Percentiles rank a stretch among this genome's conserved stretches.
phyloP scores from a whole-genome alignment of 1,284 basidiomycete species.

The Cutaneotrichosporon arboriforme region DNA sequence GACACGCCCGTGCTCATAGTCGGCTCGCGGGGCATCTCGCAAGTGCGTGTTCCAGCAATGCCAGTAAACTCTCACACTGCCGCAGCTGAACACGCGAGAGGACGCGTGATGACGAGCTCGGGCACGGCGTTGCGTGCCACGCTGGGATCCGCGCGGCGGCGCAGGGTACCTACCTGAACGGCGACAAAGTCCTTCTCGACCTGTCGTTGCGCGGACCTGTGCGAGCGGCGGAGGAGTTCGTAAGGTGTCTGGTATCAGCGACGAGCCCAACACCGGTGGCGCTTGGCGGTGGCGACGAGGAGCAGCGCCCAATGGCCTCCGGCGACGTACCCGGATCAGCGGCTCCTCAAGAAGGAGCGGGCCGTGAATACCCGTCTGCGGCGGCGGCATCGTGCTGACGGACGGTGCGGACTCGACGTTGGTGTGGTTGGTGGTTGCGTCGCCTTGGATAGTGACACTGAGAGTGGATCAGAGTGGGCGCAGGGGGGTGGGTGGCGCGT shows the following conservation, averaged over 20 bases:
- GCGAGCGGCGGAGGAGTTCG: constrained; percentile 46
- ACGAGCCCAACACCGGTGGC: not conserved
- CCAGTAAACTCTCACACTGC: too few species aligned
- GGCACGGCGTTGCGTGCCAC: too few species aligned
- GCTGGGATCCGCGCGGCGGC: not conserved
- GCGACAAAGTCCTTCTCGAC: constrained; percentile 47
- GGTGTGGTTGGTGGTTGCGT: too few species aligned
- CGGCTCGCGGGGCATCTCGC: too few species aligned
- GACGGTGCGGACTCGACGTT: too few species aligned
- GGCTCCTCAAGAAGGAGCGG: constrained; percentile 41
- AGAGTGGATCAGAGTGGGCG: too few species aligned
- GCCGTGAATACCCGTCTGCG: constrained; percentile 20
- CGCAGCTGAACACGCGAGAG: too few species aligned
- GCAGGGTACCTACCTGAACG: constrained; percentile 10
- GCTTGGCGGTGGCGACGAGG: not conserved
- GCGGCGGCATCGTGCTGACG: constrained; percentile 14
- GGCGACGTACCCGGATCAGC: constrained; percentile 36
- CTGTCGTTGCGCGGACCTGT: constrained; percentile 45
- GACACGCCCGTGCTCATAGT: too few species aligned
- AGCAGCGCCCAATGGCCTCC: not conserved
- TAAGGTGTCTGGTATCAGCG: constrained; percentile 42
- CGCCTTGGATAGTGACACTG: too few species aligned
- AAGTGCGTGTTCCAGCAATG: too few species aligned
- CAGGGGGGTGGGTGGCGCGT: too few species aligned
- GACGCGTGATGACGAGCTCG: too few species aligned